Percentiles rank a stretch among this genome's conserved stretches.
phyloP scores from a whole-genome alignment of 163 green algal genomes.

The Chlamydomonas reinhardtii region DNA sequence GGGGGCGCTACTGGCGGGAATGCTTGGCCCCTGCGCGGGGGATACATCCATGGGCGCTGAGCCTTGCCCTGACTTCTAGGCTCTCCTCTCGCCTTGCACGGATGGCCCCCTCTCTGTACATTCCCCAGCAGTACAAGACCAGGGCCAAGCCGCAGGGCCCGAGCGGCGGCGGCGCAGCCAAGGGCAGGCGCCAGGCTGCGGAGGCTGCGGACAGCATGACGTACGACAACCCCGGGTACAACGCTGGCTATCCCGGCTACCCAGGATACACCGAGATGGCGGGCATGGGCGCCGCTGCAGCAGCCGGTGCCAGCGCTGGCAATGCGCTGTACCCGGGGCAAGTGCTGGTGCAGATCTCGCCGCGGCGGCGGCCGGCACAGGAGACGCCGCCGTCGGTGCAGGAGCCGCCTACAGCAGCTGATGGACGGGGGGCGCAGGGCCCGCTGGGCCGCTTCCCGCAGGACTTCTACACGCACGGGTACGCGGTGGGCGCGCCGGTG shows the following conservation, averaged over 20 bases:
- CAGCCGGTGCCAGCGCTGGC: background rate
- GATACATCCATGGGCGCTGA: too few species aligned
- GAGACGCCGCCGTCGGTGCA: background rate
- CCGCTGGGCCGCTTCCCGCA: conserved; percentile 15
- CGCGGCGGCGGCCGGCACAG: background rate
- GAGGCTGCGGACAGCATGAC: too few species aligned
- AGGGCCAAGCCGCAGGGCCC: background rate
- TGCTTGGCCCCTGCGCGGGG: too few species aligned
- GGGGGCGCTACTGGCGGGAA: too few species aligned
- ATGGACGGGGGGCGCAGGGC: background rate
- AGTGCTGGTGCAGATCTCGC: conserved; percentile 32
- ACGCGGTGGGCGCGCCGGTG: conserved; percentile 1
- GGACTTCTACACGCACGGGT: conserved; percentile 23
- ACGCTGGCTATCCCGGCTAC: background rate
- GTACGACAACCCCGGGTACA: conserved; percentile 4
- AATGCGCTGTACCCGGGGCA: background rate
- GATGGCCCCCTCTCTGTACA: too few species aligned
- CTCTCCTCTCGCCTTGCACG: too few species aligned
- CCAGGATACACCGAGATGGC: background rate
- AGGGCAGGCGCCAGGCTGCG: background rate
- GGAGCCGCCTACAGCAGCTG: background rate
- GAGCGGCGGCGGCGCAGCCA: background rate
- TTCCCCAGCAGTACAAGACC: background rate
- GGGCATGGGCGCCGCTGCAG: background rate
- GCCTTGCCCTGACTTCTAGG: too few species aligned